These are phyloP conservation scores for Solanum pinnatisectum DNA, from an alignment of 257 asterid species.

Conservation along the genomic window DNA sequence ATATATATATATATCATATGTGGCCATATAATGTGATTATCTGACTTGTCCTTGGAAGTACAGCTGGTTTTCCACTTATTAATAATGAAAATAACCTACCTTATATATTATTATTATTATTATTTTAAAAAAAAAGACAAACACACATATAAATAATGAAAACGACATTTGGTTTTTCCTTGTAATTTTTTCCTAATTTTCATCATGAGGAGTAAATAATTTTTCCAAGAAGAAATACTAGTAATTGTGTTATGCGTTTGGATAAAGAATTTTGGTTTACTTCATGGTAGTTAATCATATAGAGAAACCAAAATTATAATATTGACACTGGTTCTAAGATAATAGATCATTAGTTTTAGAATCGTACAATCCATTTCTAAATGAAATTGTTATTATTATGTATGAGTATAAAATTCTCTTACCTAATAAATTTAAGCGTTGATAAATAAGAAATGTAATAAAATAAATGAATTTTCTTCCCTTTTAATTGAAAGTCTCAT, in stretches of 20 bases:
- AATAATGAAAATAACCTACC: background rate
- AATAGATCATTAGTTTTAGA: too few species aligned
- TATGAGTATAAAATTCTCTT: too few species aligned
- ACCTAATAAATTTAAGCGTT: background rate
- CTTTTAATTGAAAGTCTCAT: accelerated
- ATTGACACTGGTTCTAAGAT: too few species aligned
- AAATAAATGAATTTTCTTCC: background rate
- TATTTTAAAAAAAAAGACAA: background rate
- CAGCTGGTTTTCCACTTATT: background rate
- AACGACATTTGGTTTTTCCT: background rate
- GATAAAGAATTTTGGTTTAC: background rate
- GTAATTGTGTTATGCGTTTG: background rate
- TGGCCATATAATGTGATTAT: background rate
- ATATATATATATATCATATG: background rate
- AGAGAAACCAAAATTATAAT: background rate
- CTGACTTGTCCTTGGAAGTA: background rate
- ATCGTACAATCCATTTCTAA: accelerated
- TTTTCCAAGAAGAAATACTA: background rate
- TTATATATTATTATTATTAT: background rate
- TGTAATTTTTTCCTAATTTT: background rate
- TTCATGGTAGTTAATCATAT: background rate
- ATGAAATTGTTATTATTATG: too few species aligned
- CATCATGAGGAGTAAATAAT: background rate
- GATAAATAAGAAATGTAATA: too few species aligned
- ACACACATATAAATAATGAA: background rate